A percentile compares a stretch with the other conserved stretches of the same genome.
phyloP scores from a whole-genome alignment of 768 basidiomycete species.

The Trametes villosa region DNA sequence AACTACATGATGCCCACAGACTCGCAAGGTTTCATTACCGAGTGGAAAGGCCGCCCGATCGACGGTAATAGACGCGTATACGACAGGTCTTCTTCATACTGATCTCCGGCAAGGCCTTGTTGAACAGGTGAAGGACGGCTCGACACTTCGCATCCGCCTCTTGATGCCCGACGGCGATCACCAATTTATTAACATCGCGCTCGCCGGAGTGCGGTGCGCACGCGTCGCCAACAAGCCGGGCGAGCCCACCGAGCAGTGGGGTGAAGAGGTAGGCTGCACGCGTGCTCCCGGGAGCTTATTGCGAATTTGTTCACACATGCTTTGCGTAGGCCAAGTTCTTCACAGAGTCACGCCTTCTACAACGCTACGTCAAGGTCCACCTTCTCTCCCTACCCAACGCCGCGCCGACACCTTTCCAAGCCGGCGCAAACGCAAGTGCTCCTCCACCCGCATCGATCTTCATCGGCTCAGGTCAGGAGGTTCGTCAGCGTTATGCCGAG shows the following conservation, averaged over 20 bases:
- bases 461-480: slow-evolving; percentile 74
- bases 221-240: slow-evolving; percentile 72
- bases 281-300: background rate
- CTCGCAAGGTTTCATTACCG: slow-evolving; percentile 83
- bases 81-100: background rate
- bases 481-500: too few relatives aligned
- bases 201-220: slow-evolving; percentile 81
- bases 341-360: slow-evolving; percentile 85
- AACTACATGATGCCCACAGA: slow-evolving; percentile 89
- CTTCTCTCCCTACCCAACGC: slow-evolving; percentile 82
- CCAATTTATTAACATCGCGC: slow-evolving; percentile 84
- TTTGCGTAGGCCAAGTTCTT: slow-evolving; percentile 82
- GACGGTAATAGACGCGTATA: slow-evolving; percentile 60
- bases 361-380: slow-evolving; percentile 74
- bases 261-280: slow-evolving; percentile 74
- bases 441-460: slow-evolving; percentile 80
- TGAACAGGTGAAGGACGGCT: slow-evolving; percentile 92
- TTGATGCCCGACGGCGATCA: slow-evolving; percentile 89
- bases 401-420: slow-evolving; percentile 80
- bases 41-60: slow-evolving; percentile 90
- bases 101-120: slow-evolving; percentile 67
- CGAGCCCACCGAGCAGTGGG: slow-evolving; percentile 80
- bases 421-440: slow-evolving; percentile 51
- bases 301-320: slow-evolving; percentile 3
- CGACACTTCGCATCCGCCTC: slow-evolving; percentile 85